These are phyloP conservation scores for Cladobotryum protrusum DNA, from an alignment of 2,329 filamentous ascomycete species.

Conservation along the genomic window DNA sequence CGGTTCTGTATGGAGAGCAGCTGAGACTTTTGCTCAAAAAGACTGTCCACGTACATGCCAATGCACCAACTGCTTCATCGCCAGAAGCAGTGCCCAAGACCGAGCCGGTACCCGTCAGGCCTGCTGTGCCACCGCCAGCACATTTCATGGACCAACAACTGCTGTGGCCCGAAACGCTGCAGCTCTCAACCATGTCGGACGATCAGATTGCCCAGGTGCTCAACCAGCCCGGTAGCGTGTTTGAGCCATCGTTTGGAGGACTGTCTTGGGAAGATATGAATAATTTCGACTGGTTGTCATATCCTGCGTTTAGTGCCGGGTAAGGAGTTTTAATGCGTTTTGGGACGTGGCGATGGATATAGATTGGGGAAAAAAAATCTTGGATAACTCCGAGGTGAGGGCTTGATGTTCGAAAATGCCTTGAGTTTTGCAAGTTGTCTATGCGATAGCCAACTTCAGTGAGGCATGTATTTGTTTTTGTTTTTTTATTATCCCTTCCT, in stretches of 20 bases:
- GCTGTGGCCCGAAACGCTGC: constrained; percentile 46
- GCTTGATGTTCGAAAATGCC: too few relatives aligned
- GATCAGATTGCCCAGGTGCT: constrained; percentile 61
- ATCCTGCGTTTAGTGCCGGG: constrained; percentile 37
- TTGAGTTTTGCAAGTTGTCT: too few relatives aligned
- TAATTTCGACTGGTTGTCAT: constrained; percentile 52
- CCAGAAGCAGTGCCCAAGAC: not conserved
- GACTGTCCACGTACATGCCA: constrained; percentile 22
- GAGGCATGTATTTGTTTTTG: too few relatives aligned
- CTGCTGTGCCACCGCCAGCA: constrained; percentile 18
- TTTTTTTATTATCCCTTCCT: too few relatives aligned
- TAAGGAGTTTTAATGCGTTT: not conserved
- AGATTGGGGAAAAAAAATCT: too few relatives aligned
- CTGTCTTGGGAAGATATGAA: constrained; percentile 54
- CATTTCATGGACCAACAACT: constrained; percentile 24
- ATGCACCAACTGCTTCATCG: constrained; percentile 8
- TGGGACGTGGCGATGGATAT: too few relatives aligned
- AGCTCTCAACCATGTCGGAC: constrained; percentile 64
- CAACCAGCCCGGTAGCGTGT: constrained; percentile 54
- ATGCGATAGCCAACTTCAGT: too few relatives aligned
- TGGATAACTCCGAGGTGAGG: too few relatives aligned
- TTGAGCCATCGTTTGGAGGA: constrained; percentile 49
- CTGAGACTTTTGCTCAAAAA: constrained; percentile 38
- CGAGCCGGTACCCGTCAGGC: constrained; percentile 13
- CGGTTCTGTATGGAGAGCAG: constrained; percentile 43